Evolutionary conservation across 805 yeast species (phyloP), one percentile per base, ranked within the genome.

Genomic region (Kazachstania kunashirensis): DNA sequence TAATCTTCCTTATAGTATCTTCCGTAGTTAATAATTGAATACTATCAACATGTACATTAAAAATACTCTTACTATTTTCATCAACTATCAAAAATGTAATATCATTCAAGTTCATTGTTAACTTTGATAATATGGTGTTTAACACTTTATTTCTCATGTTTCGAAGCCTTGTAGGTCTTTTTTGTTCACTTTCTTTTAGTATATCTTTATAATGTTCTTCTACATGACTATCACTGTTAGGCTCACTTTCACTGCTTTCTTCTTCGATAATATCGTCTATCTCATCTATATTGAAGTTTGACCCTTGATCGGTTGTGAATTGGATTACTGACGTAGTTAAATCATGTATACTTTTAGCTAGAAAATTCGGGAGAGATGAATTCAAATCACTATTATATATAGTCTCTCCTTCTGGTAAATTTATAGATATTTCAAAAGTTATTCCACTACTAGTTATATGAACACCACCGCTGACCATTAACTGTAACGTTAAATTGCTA

Each of bases 261-360:
- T 13, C 33, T n/a, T 19, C 33, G 10, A n/a, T 30, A 14, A 26
- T 9, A 13, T 27, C 20, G 9, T n/a, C n/a, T 7, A 38, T 20
- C 14, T 43, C 42, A 17, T 36, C 31, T 3, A 40, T 40, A 17
- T 36, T 33, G 6, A 21, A 12, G 15, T 60, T 65, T 13, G 58
- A 58, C 6, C 11, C n/a, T 30, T 16, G 4, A 19, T 30, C 33
- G 5, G 24, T 30, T 5, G 14, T 13, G 21, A 59, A 55, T 15
- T 62, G 61, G 29, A 66, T 52, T 29, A 67, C 52, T 10, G 70
- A 64, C 43, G 69, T 71, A 3, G 92, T 85, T 38, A 85, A 64
- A 47, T 80, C 84, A 16, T 79, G 77, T 0, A 89, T 78, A 39
- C 92, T 80, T 48, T 77, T 80, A 0, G 83, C 77, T 39, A 83